These are phyloP conservation scores for Amylocystis lapponica DNA, from an alignment of 768 basidiomycete species.

Conservation along the genomic window DNA sequence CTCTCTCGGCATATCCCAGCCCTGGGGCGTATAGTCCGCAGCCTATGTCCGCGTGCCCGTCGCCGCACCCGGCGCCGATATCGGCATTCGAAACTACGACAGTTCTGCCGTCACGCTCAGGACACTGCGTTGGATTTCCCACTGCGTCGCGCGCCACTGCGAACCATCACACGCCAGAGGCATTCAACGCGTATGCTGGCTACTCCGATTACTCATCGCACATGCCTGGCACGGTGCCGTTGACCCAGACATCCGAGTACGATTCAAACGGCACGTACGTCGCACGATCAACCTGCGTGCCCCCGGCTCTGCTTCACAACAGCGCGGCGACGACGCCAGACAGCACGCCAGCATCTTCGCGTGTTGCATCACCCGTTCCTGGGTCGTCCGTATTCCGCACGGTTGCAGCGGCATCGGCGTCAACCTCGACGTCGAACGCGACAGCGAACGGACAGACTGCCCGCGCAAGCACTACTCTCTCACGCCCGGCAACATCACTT, in stretches of 20 bases:
- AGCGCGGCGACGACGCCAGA: slow-evolving; percentile 38
- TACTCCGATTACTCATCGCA: slow-evolving; percentile 60
- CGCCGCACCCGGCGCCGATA: slow-evolving; percentile 28
- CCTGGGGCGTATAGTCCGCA: slow-evolving; percentile 20
- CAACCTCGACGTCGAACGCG: slow-evolving; percentile 19
- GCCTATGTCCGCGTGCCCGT: slow-evolving; percentile 23
- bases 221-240: slow-evolving; percentile 52
- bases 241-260: slow-evolving; percentile 7
- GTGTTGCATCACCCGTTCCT: slow-evolving; percentile 31
- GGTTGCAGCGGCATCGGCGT: slow-evolving; percentile 20
- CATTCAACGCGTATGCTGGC: slow-evolving; percentile 65
- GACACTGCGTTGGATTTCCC: slow-evolving; percentile 28
- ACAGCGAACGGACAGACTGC: slow-evolving; percentile 20
- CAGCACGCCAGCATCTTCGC: slow-evolving; percentile 43
- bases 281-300: slow-evolving; percentile 45
- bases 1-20: slow-evolving; percentile 29
- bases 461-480: slow-evolving; percentile 41
- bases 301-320: slow-evolving; percentile 57
- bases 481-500: slow-evolving; percentile 50
- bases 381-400: slow-evolving; percentile 15
- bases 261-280: slow-evolving; percentile 27
- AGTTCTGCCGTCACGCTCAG: slow-evolving; percentile 43
- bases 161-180: slow-evolving; percentile 35
- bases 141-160: slow-evolving; percentile 25
- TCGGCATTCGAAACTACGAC: slow-evolving; percentile 49